These are phyloP conservation scores for Peronospora destructor DNA, from an alignment of 352 stramenopile genomes.

Conservation along the genomic window DNA sequence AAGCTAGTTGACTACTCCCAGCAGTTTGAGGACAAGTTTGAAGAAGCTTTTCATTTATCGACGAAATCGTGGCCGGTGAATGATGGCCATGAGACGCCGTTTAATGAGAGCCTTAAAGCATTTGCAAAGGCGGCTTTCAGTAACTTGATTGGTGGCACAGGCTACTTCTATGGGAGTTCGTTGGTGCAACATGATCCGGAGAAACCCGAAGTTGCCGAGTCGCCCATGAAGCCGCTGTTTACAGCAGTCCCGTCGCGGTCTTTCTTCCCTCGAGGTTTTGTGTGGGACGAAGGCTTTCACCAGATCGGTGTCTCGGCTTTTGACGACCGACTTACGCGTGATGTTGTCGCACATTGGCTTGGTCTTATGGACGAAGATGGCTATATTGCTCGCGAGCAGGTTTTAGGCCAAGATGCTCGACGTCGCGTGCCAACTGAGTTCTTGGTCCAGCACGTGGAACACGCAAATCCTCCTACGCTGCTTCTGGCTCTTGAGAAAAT, in stretches of 20 bases:
- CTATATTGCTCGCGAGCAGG: slow-evolving; percentile 91
- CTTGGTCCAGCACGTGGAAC: slow-evolving; percentile 83
- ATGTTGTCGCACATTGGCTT: slow-evolving; percentile 88
- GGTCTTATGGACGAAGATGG: slow-evolving; percentile 77
- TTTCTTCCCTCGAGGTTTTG: slow-evolving; percentile 91
- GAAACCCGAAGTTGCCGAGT: slow-evolving; percentile 34
- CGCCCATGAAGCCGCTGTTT: slow-evolving; percentile 55
- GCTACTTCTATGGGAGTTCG: slow-evolving; percentile 87
- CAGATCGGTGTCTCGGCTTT: slow-evolving; percentile 80
- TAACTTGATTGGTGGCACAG: slow-evolving; percentile 85
- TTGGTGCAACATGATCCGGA: slow-evolving; percentile 55
- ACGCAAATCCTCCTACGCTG: slow-evolving; percentile 90
- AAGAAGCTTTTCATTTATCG: slow-evolving; percentile 44
- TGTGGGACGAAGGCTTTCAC: slow-evolving; percentile 95
- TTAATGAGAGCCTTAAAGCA: slow-evolving; percentile 49
- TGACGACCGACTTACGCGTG: slow-evolving; percentile 57
- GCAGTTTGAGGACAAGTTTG: slow-evolving; percentile 56
- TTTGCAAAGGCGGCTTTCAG: slow-evolving; percentile 84
- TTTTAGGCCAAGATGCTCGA: slow-evolving; percentile 61
- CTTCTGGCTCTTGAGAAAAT: slow-evolving; percentile 83
- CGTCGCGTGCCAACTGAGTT: slow-evolving; percentile 85
- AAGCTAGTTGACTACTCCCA: slow-evolving; percentile 19
- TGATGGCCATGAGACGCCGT: slow-evolving; percentile 18
- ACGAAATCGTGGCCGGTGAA: slow-evolving; percentile 23
- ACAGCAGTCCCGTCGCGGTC: slow-evolving; percentile 88